phyloP scores from a whole-genome alignment of 179 eudicot genomes.

The Corrigiola litoralis region DNA sequence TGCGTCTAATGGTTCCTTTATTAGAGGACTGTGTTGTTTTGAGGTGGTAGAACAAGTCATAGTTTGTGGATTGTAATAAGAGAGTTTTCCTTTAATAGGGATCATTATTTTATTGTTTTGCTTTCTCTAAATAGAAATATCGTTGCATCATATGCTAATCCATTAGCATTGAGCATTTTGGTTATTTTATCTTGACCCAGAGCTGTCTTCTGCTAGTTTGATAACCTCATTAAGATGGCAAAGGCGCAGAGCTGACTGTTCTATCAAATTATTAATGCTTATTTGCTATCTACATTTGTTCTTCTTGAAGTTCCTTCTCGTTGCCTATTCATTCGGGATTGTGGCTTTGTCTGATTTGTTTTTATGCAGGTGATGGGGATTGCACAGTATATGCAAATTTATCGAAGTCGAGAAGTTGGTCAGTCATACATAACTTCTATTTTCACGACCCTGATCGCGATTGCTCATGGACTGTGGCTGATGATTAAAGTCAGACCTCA shows the following conservation, averaged over 20 bases:
- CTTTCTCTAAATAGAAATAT: too few species aligned
- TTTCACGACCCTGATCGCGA: constrained; percentile 71
- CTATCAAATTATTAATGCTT: neutral
- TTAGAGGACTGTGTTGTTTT: neutral
- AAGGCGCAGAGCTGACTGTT: neutral
- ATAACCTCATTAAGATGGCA: too few species aligned
- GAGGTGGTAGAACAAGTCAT: neutral
- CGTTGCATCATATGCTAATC: too few species aligned
- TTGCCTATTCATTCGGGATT: neutral
- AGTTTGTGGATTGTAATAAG: neutral
- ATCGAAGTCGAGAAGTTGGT: constrained; percentile 92
- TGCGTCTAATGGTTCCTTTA: too few species aligned
- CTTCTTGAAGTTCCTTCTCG: neutral
- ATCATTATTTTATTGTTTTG: too few species aligned
- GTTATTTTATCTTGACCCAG: too few species aligned
- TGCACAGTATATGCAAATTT: constrained; percentile 73
- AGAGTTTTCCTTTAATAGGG: neutral
- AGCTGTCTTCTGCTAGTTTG: too few species aligned
- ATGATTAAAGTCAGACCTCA: constrained; percentile 85
- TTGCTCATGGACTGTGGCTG: constrained; percentile 75
- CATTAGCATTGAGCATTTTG: too few species aligned
- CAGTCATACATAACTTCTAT: constrained; percentile 90
- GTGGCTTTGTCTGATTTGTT: constrained; percentile 6
- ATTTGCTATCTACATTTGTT: neutral
- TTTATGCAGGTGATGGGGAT: constrained; percentile 36